Evolutionary conservation across 2,329 filamentous ascomycete species (phyloP), one percentile per base, ranked within the genome.

Genomic region (Alternaria postmessia): DNA sequence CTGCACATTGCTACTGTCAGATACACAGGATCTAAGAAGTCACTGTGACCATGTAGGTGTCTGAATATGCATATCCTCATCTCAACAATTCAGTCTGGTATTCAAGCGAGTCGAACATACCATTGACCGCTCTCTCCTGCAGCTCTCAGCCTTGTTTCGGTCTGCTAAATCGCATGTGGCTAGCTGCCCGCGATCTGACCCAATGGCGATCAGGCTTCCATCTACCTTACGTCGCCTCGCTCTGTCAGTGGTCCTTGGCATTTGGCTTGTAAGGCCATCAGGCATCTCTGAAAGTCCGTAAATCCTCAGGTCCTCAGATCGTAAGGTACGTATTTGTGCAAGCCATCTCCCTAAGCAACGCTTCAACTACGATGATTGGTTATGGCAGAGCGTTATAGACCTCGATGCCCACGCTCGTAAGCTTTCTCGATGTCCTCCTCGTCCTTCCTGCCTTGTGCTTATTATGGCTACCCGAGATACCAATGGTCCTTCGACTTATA

Each of bases 271-370:
- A 56, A 61, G 55, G 54, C 51, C 51, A 5, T 38, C 22, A 62
- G 58, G 46, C 47, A 62, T 54, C 36, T 62, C 34, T 12, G 39
- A 48, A 65, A 59, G 6, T 60, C 30, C 20, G 55, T 56, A 66
- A 49, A 38, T 59, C 46, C 34, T 55, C 57, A 59, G 38, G 38
- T 61, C 39, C 7, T 36, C 32, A 51, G 42, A 5, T 54, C 24
- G 8, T 24, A 44, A 65, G 58, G 42, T 26, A 16, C 12, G 59
- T 46, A 59, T 41, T 30, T 14, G 28, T 62, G 59, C 54, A 66
- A 63, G 59, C 64, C 59, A 59, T 39, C n/a, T 51, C 34, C 9
- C 30, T 55, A 57, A 43, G n/a, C 28, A 32, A 9, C 18, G 1
- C 22, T 18, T 26, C 5, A 16, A 24, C 22, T 48, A 46, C 20